Evolutionary conservation across 2,329 filamentous ascomycete genomes (phyloP), one percentile per base, ranked within the genome.

Genomic region (Aspergillus luchuensis): DNA sequence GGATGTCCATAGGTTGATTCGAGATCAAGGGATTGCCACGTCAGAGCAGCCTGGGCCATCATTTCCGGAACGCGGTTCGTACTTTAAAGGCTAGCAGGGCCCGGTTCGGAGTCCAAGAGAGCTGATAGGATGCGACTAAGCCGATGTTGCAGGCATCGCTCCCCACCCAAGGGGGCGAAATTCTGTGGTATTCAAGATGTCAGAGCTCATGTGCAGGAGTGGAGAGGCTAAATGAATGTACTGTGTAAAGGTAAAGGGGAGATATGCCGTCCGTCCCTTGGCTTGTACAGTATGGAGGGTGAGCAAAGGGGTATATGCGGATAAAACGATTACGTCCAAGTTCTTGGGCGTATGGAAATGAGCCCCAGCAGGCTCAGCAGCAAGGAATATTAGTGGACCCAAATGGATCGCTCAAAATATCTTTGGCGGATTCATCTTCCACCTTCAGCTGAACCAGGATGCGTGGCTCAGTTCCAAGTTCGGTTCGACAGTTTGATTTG

Each of bases 21-120:
- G 30, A 64, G 60, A 68, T 60, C 63, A 55, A 62, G 58, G 55
- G 63, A 36, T 56, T 73, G 72, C 72, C 72, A 75, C 72, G 72
- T 75, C 72, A 75, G 70, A 72, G 57, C 54, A 56, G 56, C 58
- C 62, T 45, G 19, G 33, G 65, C 59, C 54, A 48, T 41, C 33
- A 49, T 59, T 52, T 48, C 52, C 51, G 52, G 56, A 60, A 61
- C 50, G 50, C 57, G 58, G 58, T 48, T 61, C 43, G 53, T 57
- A 33, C 39, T 48, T 53, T 53, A 19, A 54, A 43, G 45, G 48
- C 56, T 62, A 61, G 51, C 21, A 41, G 61, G 60, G 38, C 58
- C 61, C 53, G 38, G 50, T 49, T 47, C 23, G 41, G 38, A 45
- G 47, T 49, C 36, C 50, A 19, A 38, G 43, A 13, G 25, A 57